Base-by-base conservation (phyloP, 805 yeast species). In the Nakazawaea laoshanensis region DNA sequence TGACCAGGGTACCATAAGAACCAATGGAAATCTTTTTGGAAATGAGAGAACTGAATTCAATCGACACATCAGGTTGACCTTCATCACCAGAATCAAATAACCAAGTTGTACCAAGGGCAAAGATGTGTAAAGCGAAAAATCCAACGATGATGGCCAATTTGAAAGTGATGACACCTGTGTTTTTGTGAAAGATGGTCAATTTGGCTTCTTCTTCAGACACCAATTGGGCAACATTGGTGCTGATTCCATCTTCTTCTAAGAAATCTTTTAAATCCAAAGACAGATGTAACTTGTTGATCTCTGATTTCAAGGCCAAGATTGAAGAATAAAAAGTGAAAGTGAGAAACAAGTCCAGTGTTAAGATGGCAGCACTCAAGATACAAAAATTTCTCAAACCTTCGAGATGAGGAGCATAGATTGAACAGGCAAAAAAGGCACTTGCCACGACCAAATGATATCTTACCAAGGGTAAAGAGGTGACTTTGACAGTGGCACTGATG, bases 211-310 rank as follows among this genome's bases (percentile, higher is more conserved):
- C 57, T n/a, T n/a, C n/a, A 12, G 77, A 75, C 22, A 87, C 88
- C 24, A 75, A 67, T 42, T 73, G 76, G 8, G 96, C 96, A 21
- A 82, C 81, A 29, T 63, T 54, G 24, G 75, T 73, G 27, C 82
- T 69, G 21, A 89, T 72, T 17, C 98, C 97, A 49, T 89, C 98
- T 53, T 89, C 98, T 61, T 88, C 92, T 42, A 89, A 65, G 19
- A 84, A 86, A 41, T 74, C 76, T 50, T 80, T 77, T 50, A 87
- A 70, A 35, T 75, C 73, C 38, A 84, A 76, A 29, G 86, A 81
- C 43, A 85, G 75, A 56, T 88, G 85, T 36, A 92, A 92, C 39
- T 83, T 67, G 52, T 75, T 76, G 53, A 89, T 85, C 56, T 92
- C 96, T 29, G 89, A 76, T 59, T 89, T 89, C 54, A 89, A 67